Conservation (phyloP, 2,329 filamentous ascomycete genomes). For the Beauveria caledonica region DNA sequence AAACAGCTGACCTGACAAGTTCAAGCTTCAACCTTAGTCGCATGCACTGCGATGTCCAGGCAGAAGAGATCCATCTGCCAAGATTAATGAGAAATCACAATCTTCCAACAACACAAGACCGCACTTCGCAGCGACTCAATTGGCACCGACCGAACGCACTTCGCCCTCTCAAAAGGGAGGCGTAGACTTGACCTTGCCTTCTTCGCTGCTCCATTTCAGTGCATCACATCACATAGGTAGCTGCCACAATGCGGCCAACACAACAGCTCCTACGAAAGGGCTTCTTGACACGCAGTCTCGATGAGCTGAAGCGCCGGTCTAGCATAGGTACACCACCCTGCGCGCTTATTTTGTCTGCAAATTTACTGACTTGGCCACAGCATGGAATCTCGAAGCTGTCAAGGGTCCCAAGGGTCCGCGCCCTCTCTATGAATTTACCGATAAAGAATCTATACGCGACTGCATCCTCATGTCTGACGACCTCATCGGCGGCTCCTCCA, state of each 20-base stretch:
- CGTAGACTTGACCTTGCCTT: neutral
- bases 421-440: slow-evolving; percentile 56
- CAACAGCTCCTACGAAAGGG: slow-evolving; percentile 37
- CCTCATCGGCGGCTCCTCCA: slow-evolving; percentile 81
- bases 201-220: neutral
- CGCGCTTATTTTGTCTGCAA: neutral
- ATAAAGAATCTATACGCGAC: slow-evolving; percentile 35
- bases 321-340: slow-evolving; percentile 39
- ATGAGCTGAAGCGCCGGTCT: slow-evolving; percentile 51
- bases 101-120: neutral
- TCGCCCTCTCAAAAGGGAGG: neutral
- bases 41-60: neutral
- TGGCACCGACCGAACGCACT: neutral
- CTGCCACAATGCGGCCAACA: slow-evolving; percentile 38
- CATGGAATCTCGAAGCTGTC: slow-evolving; percentile 60
- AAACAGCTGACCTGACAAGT: too few relatives aligned
- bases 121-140: neutral
- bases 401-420: slow-evolving; percentile 56
- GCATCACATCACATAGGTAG: neutral
- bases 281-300: slow-evolving; percentile 50
- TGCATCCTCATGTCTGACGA: slow-evolving; percentile 79
- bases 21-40: slow-evolving; percentile 1
- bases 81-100: too few relatives aligned
- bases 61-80: too few relatives aligned
- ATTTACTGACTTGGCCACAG: slow-evolving; percentile 30